phyloP scores from a whole-genome alignment of 129 eudicot species.

The Apium graveolens region DNA sequence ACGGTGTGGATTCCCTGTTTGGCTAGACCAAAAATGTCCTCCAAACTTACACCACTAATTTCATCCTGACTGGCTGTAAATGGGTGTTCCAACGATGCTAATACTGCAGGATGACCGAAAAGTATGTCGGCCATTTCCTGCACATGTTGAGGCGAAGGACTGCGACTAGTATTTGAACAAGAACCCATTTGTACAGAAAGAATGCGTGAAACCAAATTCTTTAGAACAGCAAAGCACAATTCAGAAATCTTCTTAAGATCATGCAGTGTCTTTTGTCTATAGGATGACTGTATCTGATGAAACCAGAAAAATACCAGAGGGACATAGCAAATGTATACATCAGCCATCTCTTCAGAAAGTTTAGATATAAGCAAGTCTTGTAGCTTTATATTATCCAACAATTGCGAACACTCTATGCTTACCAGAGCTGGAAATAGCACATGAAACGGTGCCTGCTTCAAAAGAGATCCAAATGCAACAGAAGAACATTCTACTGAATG shows the following conservation, averaged over 20 bases:
- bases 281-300: slow-evolving; percentile 35
- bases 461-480: slow-evolving; percentile 39
- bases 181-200: slow-evolving; percentile 13
- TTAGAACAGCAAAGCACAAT: slow-evolving; percentile 45
- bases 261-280: slow-evolving; percentile 26
- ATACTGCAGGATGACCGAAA: slow-evolving; percentile 67
- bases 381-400: slow-evolving; percentile 25
- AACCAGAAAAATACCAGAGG: slow-evolving; percentile 66
- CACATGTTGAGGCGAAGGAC: slow-evolving; percentile 22
- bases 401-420: slow-evolving; percentile 22
- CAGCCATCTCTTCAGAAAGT: slow-evolving; percentile 42
- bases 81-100: slow-evolving; percentile 40
- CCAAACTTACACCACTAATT: slow-evolving; percentile 28
- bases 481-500: slow-evolving; percentile 36
- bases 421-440: slow-evolving; percentile 55
- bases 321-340: slow-evolving; percentile 35
- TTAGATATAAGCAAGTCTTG: slow-evolving; percentile 53
- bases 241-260: slow-evolving; percentile 44
- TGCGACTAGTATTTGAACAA: slow-evolving; percentile 6
- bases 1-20: slow-evolving; percentile 43
- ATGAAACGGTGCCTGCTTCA: slow-evolving; percentile 58
- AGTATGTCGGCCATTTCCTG: slow-evolving; percentile 49
- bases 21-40: slow-evolving; percentile 31
- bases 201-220: slow-evolving; percentile 36
- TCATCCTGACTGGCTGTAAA: slow-evolving; percentile 29